phyloP scores from a whole-genome alignment of 2,329 filamentous ascomycete genomes.

The Ceratocystis diversiconidia region DNA sequence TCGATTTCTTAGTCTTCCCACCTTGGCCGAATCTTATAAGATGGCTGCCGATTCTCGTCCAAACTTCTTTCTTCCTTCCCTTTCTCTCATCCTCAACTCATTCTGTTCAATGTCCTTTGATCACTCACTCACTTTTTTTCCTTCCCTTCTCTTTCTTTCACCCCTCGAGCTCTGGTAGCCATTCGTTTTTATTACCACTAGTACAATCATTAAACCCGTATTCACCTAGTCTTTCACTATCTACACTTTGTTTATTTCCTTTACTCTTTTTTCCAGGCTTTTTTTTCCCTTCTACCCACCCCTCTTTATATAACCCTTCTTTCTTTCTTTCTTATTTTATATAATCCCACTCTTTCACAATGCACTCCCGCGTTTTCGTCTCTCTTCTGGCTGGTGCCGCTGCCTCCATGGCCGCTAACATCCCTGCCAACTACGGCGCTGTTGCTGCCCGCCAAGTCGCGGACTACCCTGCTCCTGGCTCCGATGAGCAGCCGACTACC shows the following conservation, averaged over 20 bases:
- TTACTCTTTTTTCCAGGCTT: background rate
- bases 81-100: constrained; percentile 6
- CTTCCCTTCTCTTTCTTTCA: background rate
- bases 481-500: background rate
- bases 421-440: constrained; percentile 19
- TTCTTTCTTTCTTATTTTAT: background rate
- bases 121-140: constrained; percentile 3
- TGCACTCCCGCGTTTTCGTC: constrained; percentile 15
- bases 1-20: background rate
- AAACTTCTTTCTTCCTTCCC: background rate
- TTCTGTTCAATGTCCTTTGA: constrained; percentile 8
- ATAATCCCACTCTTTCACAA: constrained; percentile 6
- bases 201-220: background rate
- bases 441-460: constrained; percentile 17
- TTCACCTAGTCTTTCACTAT: constrained; percentile 5
- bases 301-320: constrained; percentile 8
- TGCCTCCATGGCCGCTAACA: constrained; percentile 12
- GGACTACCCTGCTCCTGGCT: constrained; percentile 21
- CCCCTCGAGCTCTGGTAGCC: constrained; percentile 14
- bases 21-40: background rate
- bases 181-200: constrained; percentile 10
- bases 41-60: background rate
- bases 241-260: background rate
- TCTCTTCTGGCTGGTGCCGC: constrained; percentile 14
- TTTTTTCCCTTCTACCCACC: background rate